These are phyloP conservation scores for Podila clonocystis DNA, from an alignment of 192 early-diverging fungal species.

Conservation along the genomic window DNA sequence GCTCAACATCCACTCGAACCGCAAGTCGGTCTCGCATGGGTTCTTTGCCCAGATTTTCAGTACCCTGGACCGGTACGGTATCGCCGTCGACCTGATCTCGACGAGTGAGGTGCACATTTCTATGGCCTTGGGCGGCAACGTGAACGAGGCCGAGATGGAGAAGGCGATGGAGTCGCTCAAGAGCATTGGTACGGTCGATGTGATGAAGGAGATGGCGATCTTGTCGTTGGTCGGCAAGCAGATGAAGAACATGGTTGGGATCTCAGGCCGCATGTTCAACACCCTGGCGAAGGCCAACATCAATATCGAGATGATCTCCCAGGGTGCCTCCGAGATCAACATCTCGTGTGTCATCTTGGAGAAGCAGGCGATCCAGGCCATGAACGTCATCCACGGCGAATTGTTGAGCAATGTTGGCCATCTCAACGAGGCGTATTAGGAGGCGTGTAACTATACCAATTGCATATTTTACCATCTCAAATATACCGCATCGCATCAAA, in stretches of 20 bases:
- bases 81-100: conserved; percentile 93
- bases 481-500: no score
- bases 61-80: conserved; percentile 90
- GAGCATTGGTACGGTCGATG: conserved; percentile 85
- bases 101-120: conserved; percentile 95
- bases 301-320: conserved; percentile 99
- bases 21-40: conserved; percentile 94
- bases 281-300: conserved; percentile 87
- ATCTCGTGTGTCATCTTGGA: conserved; percentile 96
- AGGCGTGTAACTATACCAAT: no score
- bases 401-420: conserved; percentile 50
- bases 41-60: conserved; percentile 97
- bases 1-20: conserved; percentile 97
- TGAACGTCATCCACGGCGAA: conserved; percentile 92
- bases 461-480: no score
- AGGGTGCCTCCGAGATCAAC: conserved; percentile 98
- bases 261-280: conserved; percentile 93
- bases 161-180: conserved; percentile 82
- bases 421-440: no score
- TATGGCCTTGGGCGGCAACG: conserved; percentile 77
- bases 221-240: conserved; percentile 94
- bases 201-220: conserved; percentile 91
- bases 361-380: conserved; percentile 71
- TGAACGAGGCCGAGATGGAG: conserved; percentile 76
- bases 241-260: conserved; percentile 98